A percentile compares a stretch with the other conserved stretches of the same genome.
These are phyloP conservation scores for Datura wrightii DNA, from an alignment of 257 asterid genomes.

Conservation along the genomic window DNA sequence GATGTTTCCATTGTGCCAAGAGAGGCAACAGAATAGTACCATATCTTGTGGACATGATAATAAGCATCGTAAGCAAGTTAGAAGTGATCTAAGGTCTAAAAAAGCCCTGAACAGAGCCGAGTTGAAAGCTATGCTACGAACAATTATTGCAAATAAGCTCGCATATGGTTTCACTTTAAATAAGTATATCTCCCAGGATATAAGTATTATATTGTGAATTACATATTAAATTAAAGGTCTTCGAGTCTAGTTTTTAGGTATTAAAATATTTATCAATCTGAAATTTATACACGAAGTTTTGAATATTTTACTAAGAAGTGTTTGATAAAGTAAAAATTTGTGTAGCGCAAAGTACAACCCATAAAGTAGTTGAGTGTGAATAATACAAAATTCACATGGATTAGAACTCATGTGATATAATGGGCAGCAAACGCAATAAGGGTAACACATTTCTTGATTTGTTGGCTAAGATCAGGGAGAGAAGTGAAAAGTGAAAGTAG, in stretches of 20 bases:
- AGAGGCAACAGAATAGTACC: too few relatives aligned
- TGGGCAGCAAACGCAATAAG: too few relatives aligned
- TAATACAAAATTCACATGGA: too few relatives aligned
- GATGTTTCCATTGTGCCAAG: too few relatives aligned
- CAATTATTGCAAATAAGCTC: neutral
- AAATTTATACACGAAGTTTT: neutral
- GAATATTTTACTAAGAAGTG: neutral
- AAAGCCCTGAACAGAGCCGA: neutral
- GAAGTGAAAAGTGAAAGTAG: too few relatives aligned
- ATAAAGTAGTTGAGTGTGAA: too few relatives aligned
- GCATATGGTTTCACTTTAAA: neutral
- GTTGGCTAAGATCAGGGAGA: too few relatives aligned
- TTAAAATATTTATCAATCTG: neutral
- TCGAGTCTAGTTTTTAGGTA: neutral
- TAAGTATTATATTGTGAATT: neutral
- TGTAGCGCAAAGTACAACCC: neutral
- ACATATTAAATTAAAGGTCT: neutral
- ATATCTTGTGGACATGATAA: too few relatives aligned
- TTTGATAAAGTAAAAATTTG: neutral
- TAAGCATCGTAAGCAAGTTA: too few relatives aligned
- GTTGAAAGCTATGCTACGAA: neutral
- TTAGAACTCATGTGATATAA: too few relatives aligned
- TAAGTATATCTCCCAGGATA: neutral
- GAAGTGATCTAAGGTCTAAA: neutral
- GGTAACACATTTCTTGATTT: too few relatives aligned